These are phyloP conservation scores for Puccinia coronata DNA, from an alignment of 1,284 basidiomycete genomes.

Conservation along the genomic window DNA sequence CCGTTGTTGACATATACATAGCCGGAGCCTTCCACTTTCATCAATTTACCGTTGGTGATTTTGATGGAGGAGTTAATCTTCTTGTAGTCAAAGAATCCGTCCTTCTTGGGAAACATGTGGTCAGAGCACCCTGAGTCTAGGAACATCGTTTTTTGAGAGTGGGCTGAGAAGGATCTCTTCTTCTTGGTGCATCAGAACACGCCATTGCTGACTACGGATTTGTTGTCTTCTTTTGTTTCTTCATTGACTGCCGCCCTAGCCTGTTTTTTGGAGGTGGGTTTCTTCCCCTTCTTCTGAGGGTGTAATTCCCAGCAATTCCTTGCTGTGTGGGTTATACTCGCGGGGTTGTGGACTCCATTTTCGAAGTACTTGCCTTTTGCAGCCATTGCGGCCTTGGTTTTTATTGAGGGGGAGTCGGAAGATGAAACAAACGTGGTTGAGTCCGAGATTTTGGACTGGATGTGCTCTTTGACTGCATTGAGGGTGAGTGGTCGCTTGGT, in stretches of 20 bases:
- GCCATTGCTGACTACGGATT: no score
- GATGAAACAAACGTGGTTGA: no score
- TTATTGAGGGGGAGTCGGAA: background rate
- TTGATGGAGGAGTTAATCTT: background rate
- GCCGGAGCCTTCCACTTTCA: background rate
- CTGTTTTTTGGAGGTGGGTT: background rate
- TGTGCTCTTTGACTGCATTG: background rate
- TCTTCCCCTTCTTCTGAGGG: no score
- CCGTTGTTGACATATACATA: background rate
- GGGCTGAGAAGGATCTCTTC: background rate
- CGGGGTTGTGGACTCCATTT: background rate
- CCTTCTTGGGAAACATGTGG: background rate
- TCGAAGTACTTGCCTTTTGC: background rate
- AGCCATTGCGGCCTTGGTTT: background rate
- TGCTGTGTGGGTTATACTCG: background rate
- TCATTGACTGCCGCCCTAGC: background rate
- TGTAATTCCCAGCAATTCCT: no score
- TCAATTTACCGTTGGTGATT: background rate
- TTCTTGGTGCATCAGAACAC: background rate
- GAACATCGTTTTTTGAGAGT: background rate
- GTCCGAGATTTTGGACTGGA: background rate
- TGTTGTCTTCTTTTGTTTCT: background rate
- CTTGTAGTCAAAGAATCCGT: background rate
- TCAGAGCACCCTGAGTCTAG: background rate
- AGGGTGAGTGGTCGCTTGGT: background rate